Evolutionary conservation across 352 stramenopile species (phyloP).

Genomic region (Phytophthora cajani): DNA sequence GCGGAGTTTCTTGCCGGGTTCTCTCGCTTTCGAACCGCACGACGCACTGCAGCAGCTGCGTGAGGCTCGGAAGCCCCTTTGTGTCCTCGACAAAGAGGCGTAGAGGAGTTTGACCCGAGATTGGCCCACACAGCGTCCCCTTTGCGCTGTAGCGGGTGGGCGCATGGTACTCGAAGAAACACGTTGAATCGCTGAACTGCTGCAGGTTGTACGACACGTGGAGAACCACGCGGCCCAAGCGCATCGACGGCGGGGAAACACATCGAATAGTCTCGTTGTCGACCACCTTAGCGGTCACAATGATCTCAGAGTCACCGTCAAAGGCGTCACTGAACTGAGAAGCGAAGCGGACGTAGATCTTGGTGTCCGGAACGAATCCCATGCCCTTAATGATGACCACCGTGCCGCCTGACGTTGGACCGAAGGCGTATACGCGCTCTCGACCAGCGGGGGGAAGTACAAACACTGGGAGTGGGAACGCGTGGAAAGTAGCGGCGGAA

Average conservation of each 20-base stretch:
- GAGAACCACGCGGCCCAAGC: slow-evolving; percentile 48
- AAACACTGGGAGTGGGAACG: slow-evolving; percentile 67
- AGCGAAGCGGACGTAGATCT: slow-evolving; percentile 74
- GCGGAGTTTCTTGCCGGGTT: slow-evolving; percentile 10
- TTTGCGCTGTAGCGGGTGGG: slow-evolving; percentile 47
- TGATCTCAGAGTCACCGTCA: slow-evolving; percentile 40
- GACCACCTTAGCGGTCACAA: slow-evolving; percentile 59
- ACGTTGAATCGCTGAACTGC: slow-evolving; percentile 70
- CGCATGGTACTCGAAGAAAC: slow-evolving; percentile 76
- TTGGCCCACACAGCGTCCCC: slow-evolving; percentile 59
- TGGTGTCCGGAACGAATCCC: slow-evolving; percentile 64
- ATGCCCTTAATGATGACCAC: slow-evolving; percentile 59
- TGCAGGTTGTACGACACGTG: slow-evolving; percentile 79
- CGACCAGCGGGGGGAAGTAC: slow-evolving; percentile 44
- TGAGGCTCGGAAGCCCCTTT: slow-evolving; percentile 51
- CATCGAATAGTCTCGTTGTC: slow-evolving; percentile 64
- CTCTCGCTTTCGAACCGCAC: slow-evolving; percentile 57
- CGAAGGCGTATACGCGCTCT: slow-evolving; percentile 60
- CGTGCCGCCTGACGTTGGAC: slow-evolving; percentile 51
- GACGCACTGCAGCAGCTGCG: slow-evolving; percentile 42
- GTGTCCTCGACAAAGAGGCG: slow-evolving; percentile 48
- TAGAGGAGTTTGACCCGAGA: slow-evolving; percentile 63
- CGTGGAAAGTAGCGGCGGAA: slow-evolving; percentile 48
- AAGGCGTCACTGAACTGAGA: slow-evolving; percentile 49
- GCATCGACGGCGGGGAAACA: slow-evolving; percentile 40